Base-by-base conservation (phyloP, 2,329 filamentous ascomycete species). In the Pseudocercospora crystallina region DNA sequence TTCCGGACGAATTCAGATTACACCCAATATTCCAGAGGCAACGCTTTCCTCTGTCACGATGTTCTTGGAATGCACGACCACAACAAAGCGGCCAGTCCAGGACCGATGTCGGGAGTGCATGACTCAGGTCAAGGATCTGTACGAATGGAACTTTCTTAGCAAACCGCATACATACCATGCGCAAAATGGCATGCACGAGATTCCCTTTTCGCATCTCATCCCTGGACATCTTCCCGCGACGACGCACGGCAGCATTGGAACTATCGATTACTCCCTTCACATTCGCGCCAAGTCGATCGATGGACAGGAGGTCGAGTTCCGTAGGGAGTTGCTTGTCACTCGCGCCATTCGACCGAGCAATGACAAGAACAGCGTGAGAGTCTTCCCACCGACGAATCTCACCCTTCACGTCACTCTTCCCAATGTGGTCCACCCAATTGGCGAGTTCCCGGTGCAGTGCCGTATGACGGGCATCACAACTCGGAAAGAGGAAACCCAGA, bases 381-480 rank as follows among this genome's bases (percentile, higher is more conserved):
- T 97, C 65, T 99, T 99, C 73, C 94, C 92, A 41, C 92, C 94
- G 0, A 99, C 94, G 60, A 94, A 95, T 73, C 85, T 99, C 64
- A 91, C 89, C 60, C 88, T 90, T 51, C 86, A 85, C 65, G 87
- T 94, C 56, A 85, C 89, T 63, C 85, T 95, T 57, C 86, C 86
- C 40, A 83, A 89, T 33, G 83, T 95, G 58, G 85, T 96, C 56
- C 86, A 96, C 73, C 90, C 92, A 5, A 88, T 91, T 53, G 88
- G 89, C 63, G 84, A 82, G 63, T 92, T 95, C 73, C 86, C 79
- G 9, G 80, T 96, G 43, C 80, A 83, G 39, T 84, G 96, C 73
- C 85, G 86, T 45, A 81, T 99, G 57, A 89, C 91, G 57, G 92
- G 92, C n/a, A 83, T 96, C 47, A 83, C 90, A 36, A 86, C 83